phyloP scores from a whole-genome alignment of 345 rosid species.

The Streptanthus diversifolius region DNA sequence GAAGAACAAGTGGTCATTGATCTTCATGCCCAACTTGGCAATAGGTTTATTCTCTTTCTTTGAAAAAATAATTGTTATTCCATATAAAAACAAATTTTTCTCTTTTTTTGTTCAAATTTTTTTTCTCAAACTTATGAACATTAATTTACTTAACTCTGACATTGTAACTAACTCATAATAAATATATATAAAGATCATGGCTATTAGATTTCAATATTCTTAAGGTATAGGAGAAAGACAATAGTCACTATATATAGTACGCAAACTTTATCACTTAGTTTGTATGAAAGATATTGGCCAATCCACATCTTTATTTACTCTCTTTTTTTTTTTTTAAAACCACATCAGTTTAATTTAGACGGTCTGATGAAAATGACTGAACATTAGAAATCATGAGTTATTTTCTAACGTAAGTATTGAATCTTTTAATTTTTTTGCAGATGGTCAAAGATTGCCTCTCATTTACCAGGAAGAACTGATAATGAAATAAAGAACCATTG shows the following conservation, averaged over 20 bases:
- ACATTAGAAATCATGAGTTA: background rate
- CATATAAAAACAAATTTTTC: background rate
- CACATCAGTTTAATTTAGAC: background rate
- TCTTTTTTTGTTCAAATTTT: too few relatives aligned
- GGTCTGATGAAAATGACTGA: background rate
- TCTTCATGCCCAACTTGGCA: constrained; percentile 93
- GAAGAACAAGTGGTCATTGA: constrained; percentile 89
- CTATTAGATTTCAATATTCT: background rate
- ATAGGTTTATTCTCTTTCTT: constrained; percentile 51
- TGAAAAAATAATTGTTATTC: background rate
- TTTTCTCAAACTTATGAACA: background rate
- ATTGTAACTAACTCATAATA: constrained; percentile 17
- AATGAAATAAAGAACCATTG: constrained; percentile 99
- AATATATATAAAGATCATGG: background rate
- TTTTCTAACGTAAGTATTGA: background rate
- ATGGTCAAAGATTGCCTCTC: constrained; percentile 98
- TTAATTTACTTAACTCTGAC: constrained; percentile 2
- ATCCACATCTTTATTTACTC: constrained; percentile 10
- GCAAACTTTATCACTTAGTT: background rate
- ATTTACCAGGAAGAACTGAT: constrained; percentile 96
- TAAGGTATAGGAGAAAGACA: background rate
- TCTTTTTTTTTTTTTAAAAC: background rate
- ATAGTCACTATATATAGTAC: background rate
- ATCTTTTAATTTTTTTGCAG: constrained; percentile 34
- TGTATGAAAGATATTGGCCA: background rate